These are phyloP conservation scores for Phlegmacium glaucopus DNA, from an alignment of 768 basidiomycete genomes.

Conservation along the genomic window DNA sequence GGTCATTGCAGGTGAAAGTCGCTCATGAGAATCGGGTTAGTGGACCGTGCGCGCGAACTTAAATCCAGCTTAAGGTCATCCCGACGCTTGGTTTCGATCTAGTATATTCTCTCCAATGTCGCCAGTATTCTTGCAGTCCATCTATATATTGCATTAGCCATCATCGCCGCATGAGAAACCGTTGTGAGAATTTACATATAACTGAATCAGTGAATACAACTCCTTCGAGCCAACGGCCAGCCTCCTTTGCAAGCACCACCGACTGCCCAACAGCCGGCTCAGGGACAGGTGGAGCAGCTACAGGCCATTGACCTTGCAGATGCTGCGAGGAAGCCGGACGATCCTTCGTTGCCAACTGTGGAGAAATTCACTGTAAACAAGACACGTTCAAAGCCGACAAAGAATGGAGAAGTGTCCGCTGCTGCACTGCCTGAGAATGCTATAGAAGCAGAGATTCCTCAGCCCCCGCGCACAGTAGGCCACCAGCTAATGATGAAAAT, in stretches of 20 bases:
- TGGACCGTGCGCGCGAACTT: conserved; percentile 21
- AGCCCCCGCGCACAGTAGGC: conserved; percentile 1
- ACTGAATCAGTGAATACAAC: conserved; percentile 31
- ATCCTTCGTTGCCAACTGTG: background rate
- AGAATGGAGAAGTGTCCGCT: conserved; percentile 23
- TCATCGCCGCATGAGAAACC: background rate
- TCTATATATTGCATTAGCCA: background rate
- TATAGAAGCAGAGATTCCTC: conserved; percentile 10
- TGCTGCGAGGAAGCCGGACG: conserved; percentile 24
- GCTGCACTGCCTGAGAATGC: conserved; percentile 11
- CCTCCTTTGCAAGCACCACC: conserved; percentile 11
- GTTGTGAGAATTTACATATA: conserved; percentile 25
- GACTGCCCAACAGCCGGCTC: conserved; percentile 7
- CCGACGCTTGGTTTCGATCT: conserved; percentile 4
- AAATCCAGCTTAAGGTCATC: conserved; percentile 7
- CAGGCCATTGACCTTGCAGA: conserved; percentile 28
- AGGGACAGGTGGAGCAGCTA: conserved; percentile 14
- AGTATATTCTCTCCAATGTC: conserved; percentile 9
- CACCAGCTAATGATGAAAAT: background rate
- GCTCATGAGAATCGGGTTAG: conserved; percentile 4
- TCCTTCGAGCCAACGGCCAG: conserved; percentile 25
- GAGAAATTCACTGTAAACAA: conserved; percentile 13
- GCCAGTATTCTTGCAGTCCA: background rate
- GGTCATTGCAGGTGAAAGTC: background rate
- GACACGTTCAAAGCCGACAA: conserved; percentile 24